These are phyloP conservation scores for Eucalyptus regnans DNA, from an alignment of 345 rosid genomes.

Conservation along the genomic window DNA sequence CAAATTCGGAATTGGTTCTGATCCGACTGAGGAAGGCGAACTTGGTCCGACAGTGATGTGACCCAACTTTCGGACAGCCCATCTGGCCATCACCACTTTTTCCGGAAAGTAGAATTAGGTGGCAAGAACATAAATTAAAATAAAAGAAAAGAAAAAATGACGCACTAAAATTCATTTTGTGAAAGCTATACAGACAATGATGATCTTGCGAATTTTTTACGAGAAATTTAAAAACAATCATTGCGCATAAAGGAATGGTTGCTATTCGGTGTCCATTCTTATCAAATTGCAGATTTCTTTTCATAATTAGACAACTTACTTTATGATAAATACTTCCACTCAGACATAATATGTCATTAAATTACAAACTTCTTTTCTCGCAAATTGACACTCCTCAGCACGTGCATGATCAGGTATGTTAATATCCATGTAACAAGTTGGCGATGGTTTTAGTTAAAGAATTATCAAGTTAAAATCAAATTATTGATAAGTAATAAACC, in stretches of 20 bases:
- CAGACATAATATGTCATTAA: background rate
- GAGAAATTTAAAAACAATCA: background rate
- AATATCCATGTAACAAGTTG: background rate
- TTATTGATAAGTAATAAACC: background rate
- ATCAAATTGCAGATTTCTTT: background rate
- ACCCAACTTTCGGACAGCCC: background rate
- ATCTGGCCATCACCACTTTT: background rate
- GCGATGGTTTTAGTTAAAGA: background rate
- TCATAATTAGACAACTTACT: background rate
- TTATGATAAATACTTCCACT: background rate
- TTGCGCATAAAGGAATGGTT: background rate
- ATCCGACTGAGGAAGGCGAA: background rate
- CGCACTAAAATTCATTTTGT: background rate
- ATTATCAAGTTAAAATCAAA: background rate
- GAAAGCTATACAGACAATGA: background rate
- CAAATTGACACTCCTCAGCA: background rate
- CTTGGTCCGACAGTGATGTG: background rate
- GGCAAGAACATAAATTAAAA: background rate
- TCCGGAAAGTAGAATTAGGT: background rate
- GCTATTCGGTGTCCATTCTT: background rate
- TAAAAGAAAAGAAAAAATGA: background rate
- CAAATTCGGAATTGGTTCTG: background rate
- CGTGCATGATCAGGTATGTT: background rate
- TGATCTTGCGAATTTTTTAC: background rate
- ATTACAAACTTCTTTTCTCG: background rate